Percentiles rank a stretch among this genome's conserved stretches.
phyloP scores from a whole-genome alignment of 2,329 filamentous ascomycete genomes.

The Paracoccidioides brasiliensis region DNA sequence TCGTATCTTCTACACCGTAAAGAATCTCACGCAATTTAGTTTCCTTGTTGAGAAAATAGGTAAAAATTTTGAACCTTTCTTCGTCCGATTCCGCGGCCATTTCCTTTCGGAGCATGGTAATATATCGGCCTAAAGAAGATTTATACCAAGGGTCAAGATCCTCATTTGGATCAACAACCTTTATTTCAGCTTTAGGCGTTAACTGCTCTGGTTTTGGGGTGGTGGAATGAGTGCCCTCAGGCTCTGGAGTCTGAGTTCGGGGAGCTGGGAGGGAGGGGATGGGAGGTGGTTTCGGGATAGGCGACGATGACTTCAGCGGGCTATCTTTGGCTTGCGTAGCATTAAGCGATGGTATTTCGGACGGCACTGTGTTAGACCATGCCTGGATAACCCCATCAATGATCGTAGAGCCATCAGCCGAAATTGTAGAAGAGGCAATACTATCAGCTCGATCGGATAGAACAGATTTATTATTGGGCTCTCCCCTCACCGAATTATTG shows the following conservation, averaged over 20 bases:
- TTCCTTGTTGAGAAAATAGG: conserved; percentile 36
- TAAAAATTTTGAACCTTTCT: conserved; percentile 42
- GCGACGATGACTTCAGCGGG: neutral
- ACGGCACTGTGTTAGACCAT: conserved; percentile 26
- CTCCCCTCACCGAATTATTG: neutral
- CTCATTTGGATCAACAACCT: conserved; percentile 34
- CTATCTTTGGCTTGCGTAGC: conserved; percentile 5
- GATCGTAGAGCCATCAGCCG: conserved; percentile 20
- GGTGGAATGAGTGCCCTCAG: conserved; percentile 1
- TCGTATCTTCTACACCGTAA: conserved; percentile 35
- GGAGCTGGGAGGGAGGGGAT: conserved; percentile 3
- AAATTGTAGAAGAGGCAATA: conserved; percentile 16
- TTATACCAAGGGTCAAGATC: conserved; percentile 46
- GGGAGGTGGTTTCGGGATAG: conserved; percentile 1
- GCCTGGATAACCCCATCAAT: conserved; percentile 34
- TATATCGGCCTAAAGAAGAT: conserved; percentile 42
- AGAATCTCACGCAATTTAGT: conserved; percentile 35
- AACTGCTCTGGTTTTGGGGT: conserved; percentile 4
- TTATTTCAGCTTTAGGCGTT: conserved; percentile 8
- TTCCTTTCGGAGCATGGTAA: conserved; percentile 42
- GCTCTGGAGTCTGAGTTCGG: neutral
- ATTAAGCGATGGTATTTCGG: conserved; percentile 7
- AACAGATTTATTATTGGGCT: conserved; percentile 3
- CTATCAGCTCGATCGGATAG: conserved; percentile 19
- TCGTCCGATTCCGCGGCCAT: conserved; percentile 35